A percentile compares a stretch with the other conserved stretches of the same genome.
Conservation (phyloP, 176 grass and related monocot species). For the Zoysia japonica region DNA sequence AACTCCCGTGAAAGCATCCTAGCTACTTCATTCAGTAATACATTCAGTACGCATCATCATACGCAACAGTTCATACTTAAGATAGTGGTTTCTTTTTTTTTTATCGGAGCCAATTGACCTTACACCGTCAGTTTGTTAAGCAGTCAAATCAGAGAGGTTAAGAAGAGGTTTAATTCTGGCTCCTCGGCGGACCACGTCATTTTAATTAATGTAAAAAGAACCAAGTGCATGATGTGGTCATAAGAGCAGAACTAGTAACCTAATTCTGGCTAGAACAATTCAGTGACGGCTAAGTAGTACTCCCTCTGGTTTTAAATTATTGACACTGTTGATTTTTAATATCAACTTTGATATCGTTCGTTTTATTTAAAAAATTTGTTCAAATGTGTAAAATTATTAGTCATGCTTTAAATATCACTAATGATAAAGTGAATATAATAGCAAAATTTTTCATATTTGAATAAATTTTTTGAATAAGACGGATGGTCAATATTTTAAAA, state of each 20-base stretch:
- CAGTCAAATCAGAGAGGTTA: constrained; percentile 6
- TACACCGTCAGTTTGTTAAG: not conserved
- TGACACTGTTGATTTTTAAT: too few species aligned
- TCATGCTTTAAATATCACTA: too few species aligned
- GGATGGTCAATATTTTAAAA: too few species aligned
- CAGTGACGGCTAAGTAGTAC: not conserved
- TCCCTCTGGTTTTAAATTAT: too few species aligned
- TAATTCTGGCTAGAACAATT: not conserved
- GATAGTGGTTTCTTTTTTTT: not conserved
- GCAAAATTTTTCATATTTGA: too few species aligned
- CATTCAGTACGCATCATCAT: not conserved
- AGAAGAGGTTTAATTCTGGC: not conserved
- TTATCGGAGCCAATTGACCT: not conserved
- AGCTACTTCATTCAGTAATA: not conserved
- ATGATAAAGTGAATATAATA: too few species aligned
- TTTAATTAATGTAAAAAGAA: not conserved
- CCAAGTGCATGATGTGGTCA: not conserved
- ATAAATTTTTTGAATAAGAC: too few species aligned
- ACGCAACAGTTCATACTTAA: not conserved
- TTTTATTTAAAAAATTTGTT: too few species aligned
- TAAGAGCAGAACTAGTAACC: constrained; percentile 17
- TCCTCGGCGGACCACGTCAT: not conserved
- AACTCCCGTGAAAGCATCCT: constrained; percentile 7
- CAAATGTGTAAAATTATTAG: too few species aligned
- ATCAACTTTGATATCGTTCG: too few species aligned